These are phyloP conservation scores for Solanum neorickii DNA, from an alignment of 257 asterid species.

Conservation along the genomic window DNA sequence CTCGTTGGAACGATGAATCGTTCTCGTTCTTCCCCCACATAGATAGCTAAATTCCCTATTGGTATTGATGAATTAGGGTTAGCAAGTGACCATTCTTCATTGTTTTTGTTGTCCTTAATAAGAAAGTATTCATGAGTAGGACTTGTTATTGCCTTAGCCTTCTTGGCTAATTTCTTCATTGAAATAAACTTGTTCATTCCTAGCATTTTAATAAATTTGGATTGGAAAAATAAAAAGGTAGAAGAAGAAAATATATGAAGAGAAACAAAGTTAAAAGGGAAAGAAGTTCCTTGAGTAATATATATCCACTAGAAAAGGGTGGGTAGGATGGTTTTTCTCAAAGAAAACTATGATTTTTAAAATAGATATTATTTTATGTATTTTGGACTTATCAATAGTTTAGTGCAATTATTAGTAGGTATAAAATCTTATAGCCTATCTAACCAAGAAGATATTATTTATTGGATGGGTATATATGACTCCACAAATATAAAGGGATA, in stretches of 20 bases:
- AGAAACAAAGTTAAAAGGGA: background rate
- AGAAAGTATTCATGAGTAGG: slow-evolving; percentile 21
- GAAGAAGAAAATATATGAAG: background rate
- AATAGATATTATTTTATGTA: background rate
- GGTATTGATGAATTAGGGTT: slow-evolving; percentile 16
- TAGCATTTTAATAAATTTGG: slow-evolving; percentile 20
- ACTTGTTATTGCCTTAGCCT: slow-evolving; percentile 17
- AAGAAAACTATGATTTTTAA: background rate
- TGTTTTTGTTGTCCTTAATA: slow-evolving; percentile 1
- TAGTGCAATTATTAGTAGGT: background rate
- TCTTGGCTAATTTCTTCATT: slow-evolving; percentile 54
- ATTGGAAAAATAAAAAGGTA: background rate
- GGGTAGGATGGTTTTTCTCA: slow-evolving; percentile 19
- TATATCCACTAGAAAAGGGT: background rate
- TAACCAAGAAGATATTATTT: background rate
- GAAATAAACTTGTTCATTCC: slow-evolving; percentile 47
- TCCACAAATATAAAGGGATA: background rate
- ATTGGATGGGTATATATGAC: background rate
- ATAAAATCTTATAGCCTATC: background rate
- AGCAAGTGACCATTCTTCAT: background rate
- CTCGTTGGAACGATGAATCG: slow-evolving; percentile 58
- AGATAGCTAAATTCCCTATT: slow-evolving; percentile 49
- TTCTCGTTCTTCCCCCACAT: slow-evolving; percentile 60
- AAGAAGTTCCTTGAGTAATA: background rate
- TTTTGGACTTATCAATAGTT: background rate